A percentile compares a stretch with the other conserved stretches of the same genome.
phyloP scores from a whole-genome alignment of 2,329 filamentous ascomycete genomes.

The Furcasterigmium sp. region DNA sequence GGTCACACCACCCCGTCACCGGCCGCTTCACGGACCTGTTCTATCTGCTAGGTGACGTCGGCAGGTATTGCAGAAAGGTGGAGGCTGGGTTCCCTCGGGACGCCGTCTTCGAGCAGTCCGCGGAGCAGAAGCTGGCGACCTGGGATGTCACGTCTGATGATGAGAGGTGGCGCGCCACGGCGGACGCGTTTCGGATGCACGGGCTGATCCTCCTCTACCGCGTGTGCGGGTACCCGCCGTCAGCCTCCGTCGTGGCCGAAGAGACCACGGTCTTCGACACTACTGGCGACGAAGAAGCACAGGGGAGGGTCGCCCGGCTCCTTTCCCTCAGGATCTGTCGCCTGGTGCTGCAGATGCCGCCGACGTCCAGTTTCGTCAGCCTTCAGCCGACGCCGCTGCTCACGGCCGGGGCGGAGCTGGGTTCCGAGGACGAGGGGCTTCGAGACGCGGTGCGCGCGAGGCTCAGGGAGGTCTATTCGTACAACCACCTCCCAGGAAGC shows the following conservation, averaged over 20 bases:
- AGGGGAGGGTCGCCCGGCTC: neutral
- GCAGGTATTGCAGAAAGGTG: neutral
- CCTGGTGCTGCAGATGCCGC: neutral
- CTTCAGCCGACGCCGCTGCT: neutral
- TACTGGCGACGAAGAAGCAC: no score
- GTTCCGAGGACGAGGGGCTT: neutral
- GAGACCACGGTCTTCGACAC: no score
- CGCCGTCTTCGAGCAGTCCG: neutral
- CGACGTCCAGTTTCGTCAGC: neutral
- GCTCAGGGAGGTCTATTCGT: neutral
- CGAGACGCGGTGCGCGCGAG: neutral
- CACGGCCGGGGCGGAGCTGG: neutral
- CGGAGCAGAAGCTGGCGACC: neutral
- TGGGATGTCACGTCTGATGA: neutral
- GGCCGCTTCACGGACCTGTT: neutral
- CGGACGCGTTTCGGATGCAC: neutral
- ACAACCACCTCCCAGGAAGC: neutral
- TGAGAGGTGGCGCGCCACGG: neutral
- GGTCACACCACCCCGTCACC: neutral
- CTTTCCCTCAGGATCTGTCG: neutral
- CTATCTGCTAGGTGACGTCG: neutral
- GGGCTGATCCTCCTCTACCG: neutral
- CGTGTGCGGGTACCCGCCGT: neutral
- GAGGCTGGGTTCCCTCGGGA: neutral
- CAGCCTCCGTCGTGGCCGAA: neutral